phyloP scores from a whole-genome alignment of 768 basidiomycete species.

The Kwoniella botswanensis region DNA sequence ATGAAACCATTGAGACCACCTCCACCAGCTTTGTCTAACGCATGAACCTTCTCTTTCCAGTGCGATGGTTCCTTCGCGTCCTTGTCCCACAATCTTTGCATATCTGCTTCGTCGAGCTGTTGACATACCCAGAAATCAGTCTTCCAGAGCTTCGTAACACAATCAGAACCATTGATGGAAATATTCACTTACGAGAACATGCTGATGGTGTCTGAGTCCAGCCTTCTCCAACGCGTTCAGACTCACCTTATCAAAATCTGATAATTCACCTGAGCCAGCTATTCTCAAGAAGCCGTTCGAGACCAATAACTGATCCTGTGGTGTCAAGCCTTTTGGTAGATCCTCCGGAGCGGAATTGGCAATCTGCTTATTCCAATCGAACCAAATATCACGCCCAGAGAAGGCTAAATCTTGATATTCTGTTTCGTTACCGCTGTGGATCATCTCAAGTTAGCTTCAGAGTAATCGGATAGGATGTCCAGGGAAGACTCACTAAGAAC shows the following conservation, averaged over 20 bases:
- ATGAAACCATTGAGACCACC: constrained; percentile 33
- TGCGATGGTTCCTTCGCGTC: constrained; percentile 5
- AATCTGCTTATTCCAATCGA: constrained; percentile 38
- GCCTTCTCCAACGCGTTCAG: constrained; percentile 33
- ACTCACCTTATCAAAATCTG: constrained; percentile 30
- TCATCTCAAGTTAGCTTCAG: background rate
- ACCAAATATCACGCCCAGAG: constrained; percentile 34
- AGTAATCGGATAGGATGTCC: background rate
- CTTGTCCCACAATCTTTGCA: constrained; percentile 14
- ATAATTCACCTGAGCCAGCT: constrained; percentile 21
- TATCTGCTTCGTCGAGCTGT: constrained; percentile 6
- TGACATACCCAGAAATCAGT: background rate
- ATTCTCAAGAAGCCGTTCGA: constrained; percentile 34
- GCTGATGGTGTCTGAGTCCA: constrained; percentile 33
- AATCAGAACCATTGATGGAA: background rate
- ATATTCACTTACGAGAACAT: constrained; percentile 27
- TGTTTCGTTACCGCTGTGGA: constrained; percentile 27
- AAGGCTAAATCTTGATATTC: constrained; percentile 42
- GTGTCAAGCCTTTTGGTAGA: constrained; percentile 32
- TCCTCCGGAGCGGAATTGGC: constrained; percentile 22
- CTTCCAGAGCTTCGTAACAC: background rate
- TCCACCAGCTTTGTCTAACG: constrained; percentile 12
- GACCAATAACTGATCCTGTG: constrained; percentile 27
- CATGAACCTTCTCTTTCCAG: constrained; percentile 29
- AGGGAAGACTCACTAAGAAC: constrained; percentile 23